Evolutionary conservation across 225 moss, liverwort and hornwort genomes (phyloP).

Genomic region (Polytrichum commune): DNA sequence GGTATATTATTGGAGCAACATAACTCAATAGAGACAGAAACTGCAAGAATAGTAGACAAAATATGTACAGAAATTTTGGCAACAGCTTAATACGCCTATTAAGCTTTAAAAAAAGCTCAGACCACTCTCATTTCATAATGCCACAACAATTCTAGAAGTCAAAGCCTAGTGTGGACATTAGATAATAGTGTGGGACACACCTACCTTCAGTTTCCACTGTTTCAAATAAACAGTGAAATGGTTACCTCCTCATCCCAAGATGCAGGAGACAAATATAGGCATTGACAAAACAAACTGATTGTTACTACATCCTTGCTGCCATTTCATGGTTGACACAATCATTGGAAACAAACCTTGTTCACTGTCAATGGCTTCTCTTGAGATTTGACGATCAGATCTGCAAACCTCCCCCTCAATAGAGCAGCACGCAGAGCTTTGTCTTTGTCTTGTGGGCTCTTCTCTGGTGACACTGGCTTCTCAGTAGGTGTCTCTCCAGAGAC

Average conservation of each 20-base stretch:
- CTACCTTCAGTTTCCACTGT: not conserved
- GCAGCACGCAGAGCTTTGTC: conserved; percentile 89
- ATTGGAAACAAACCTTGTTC: conserved; percentile 57
- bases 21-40: not conserved
- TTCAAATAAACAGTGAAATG: not conserved
- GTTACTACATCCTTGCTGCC: not conserved
- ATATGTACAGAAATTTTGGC: too few species aligned
- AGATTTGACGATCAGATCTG: conserved; percentile 87
- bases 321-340: not conserved
- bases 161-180: not conserved
- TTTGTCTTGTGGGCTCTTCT: conserved; percentile 56
- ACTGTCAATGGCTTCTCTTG: conserved; percentile 89
- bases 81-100: too few species aligned
- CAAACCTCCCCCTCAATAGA: conserved; percentile 87
- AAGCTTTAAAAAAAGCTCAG: too few species aligned
- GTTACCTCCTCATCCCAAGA: not conserved
- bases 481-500: conserved; percentile 10
- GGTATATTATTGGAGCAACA: not conserved
- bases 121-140: too few species aligned
- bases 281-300: not conserved
- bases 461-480: conserved; percentile 23
- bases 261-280: not conserved
- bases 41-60: not conserved
- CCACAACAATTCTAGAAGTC: not conserved
- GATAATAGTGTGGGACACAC: not conserved